These are phyloP conservation scores for Hymenoscyphus occultus DNA, from an alignment of 2,329 filamentous ascomycete genomes.

Conservation along the genomic window DNA sequence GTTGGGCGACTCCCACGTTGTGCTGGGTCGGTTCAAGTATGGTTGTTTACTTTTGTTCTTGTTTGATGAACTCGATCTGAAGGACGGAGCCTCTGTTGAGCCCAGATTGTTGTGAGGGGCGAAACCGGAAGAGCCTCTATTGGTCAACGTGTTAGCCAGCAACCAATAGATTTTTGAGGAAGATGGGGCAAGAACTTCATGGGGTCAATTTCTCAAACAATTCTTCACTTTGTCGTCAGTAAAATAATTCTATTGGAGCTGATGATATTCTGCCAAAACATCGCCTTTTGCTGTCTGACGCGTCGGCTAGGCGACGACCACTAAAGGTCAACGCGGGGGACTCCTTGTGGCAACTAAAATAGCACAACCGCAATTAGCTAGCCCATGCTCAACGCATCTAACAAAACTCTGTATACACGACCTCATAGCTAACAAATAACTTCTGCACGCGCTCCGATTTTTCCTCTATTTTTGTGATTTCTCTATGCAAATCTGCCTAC, in stretches of 20 bases:
- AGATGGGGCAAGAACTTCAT: slow-evolving; percentile 20
- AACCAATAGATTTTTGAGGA: not conserved
- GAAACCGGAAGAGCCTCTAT: slow-evolving; percentile 16
- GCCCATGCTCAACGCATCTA: no score
- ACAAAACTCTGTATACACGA: no score
- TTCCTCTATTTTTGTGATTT: no score
- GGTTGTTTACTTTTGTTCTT: slow-evolving; percentile 17
- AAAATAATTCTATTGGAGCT: not conserved
- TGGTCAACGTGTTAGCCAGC: slow-evolving; percentile 6
- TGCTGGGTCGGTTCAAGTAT: not conserved
- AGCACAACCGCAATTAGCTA: no score
- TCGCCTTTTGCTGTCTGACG: not conserved
- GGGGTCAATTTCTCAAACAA: not conserved
- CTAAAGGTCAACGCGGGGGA: no score
- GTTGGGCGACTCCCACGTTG: slow-evolving; percentile 4
- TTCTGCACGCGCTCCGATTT: no score
- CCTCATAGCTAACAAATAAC: no score
- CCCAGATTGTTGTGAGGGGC: slow-evolving; percentile 25
- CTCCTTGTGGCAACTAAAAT: no score
- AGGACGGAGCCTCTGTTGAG: slow-evolving; percentile 19
- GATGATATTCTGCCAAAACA: not conserved
- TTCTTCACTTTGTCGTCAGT: not conserved
- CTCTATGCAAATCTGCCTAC: no score
- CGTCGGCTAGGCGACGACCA: slow-evolving; percentile 17
- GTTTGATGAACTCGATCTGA: slow-evolving; percentile 12